phyloP scores from a whole-genome alignment of 495 filamentous ascomycete genomes.

The Xanthoparmelia taractica region DNA sequence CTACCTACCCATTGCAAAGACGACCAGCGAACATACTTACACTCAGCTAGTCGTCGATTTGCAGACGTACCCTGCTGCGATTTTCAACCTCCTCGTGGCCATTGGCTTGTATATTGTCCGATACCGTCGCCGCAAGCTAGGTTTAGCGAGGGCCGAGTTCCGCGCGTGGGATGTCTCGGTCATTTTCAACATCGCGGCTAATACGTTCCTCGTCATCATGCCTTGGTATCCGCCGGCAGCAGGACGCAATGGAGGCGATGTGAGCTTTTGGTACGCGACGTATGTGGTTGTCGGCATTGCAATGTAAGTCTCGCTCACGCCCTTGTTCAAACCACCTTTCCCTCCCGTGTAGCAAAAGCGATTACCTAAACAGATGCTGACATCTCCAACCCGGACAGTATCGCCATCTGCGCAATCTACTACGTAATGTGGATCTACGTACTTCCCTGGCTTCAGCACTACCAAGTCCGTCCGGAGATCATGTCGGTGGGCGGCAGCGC shows the following conservation, averaged over 20 bases:
- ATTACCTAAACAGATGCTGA: background rate
- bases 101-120: conserved; percentile 49
- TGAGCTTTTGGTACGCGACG: conserved; percentile 62
- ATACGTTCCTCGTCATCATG: conserved; percentile 51
- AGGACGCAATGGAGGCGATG: conserved; percentile 49
- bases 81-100: conserved; percentile 49
- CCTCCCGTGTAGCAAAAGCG: background rate
- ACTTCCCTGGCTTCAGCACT: background rate
- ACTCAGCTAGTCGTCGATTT: conserved; percentile 35
- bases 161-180: conserved; percentile 47
- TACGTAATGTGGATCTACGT: background rate
- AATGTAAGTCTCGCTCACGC: conserved; percentile 37
- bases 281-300: conserved; percentile 50
- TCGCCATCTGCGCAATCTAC: background rate
- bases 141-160: conserved; percentile 41
- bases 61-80: conserved; percentile 41
- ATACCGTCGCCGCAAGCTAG: conserved; percentile 40
- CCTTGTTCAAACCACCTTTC: background rate
- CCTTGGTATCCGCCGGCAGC: conserved; percentile 58
- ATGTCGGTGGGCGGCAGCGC: background rate
- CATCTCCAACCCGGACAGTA: background rate
- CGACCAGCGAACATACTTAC: background rate
- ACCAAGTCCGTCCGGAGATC: background rate
- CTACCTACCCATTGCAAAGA: background rate
- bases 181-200: conserved; percentile 47